Evolutionary conservation across 2,329 filamentous ascomycete species (phyloP), one percentile per base, ranked within the genome.

Genomic region (Claviceps digitariae): DNA sequence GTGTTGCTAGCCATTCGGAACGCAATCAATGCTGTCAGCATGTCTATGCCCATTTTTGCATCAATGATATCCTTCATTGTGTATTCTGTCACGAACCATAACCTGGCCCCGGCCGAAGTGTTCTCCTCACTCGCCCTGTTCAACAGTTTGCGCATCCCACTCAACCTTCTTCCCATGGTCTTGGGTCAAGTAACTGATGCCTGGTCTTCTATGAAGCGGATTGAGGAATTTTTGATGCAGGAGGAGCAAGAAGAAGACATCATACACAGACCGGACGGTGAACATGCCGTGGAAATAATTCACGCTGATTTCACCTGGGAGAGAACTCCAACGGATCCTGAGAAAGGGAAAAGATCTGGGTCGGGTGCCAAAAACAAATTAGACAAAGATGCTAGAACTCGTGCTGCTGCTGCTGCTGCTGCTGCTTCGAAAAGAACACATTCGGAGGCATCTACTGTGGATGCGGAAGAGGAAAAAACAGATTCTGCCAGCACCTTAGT

Each of bases 11-110:
- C 86, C 1, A 87, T 94, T 59, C 81, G 90, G 60, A 94, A 94
- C 65, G 88, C 77, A 44, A 89, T 95, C 71, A 85, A 90, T 67
- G 86, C 88, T 13, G 75, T 93, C 50, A 87, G 87, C 62, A 81
- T 95, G 77, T 86, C 88, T 1, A 78, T 95, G 63, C 91, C 93
- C 7, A 87, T 95, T 52, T 96, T 97, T 61, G 90, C 91, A 0
- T 94, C 90, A 1, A 96, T 97, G 89, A 68, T 97, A 43, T 82
- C 91, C 0, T 97, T 97, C 67, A 91, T 97, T 68, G 91, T 88
- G 0, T 86, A 81, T 61, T 83, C 81, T 1, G 69, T 84, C 40
- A 77, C 82, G 1, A 74, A 85, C 54, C 84, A 90, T 60, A 67
- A 67, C 29, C 76, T 97, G 20, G 74, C 80, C 1, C 83, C 93